Evolutionary conservation across 129 eudicot species (phyloP).

Genomic region (Saposhnikovia divaricata): DNA sequence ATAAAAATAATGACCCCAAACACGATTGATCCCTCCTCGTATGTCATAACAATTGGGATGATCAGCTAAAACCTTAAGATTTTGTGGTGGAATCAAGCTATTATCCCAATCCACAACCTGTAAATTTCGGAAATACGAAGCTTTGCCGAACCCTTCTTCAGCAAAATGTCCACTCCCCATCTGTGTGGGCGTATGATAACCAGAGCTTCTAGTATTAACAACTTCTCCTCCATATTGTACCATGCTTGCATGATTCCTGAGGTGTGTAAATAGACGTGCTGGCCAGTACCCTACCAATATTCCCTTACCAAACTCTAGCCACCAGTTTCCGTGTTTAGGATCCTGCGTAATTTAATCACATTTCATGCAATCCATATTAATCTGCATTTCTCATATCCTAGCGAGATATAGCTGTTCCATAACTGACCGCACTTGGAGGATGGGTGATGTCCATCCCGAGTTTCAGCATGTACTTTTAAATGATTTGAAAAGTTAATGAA

Average conservation of each 20-base stretch:
- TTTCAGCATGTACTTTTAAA: too few species aligned
- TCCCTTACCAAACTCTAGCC: slow-evolving; percentile 87
- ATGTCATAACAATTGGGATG: slow-evolving; percentile 87
- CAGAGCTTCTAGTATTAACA: slow-evolving; percentile 42
- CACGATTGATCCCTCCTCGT: slow-evolving; percentile 60
- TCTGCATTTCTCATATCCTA: neutral
- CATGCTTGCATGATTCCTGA: slow-evolving; percentile 72
- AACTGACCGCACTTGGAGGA: too few species aligned
- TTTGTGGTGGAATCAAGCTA: slow-evolving; percentile 51
- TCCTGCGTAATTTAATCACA: slow-evolving; percentile 35
- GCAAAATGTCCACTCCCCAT: slow-evolving; percentile 99
- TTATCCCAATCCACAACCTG: slow-evolving; percentile 92
- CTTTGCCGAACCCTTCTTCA: slow-evolving; percentile 71
- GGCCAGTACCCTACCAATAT: slow-evolving; percentile 93
- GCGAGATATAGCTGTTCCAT: too few species aligned
- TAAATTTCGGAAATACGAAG: slow-evolving; percentile 73
- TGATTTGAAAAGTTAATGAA: too few species aligned
- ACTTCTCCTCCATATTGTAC: slow-evolving; percentile 91
- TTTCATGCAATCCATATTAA: neutral
- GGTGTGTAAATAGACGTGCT: slow-evolving; percentile 67
- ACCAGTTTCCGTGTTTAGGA: slow-evolving; percentile 96
- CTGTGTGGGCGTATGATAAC: slow-evolving; percentile 69
- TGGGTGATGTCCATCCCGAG: too few species aligned
- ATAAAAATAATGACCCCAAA: slow-evolving; percentile 91
- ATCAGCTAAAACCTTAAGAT: slow-evolving; percentile 65